Evolutionary conservation across 1,284 basidiomycete species (phyloP), one percentile per base, ranked within the genome.

Genomic region (Schizopora paradoxa): DNA sequence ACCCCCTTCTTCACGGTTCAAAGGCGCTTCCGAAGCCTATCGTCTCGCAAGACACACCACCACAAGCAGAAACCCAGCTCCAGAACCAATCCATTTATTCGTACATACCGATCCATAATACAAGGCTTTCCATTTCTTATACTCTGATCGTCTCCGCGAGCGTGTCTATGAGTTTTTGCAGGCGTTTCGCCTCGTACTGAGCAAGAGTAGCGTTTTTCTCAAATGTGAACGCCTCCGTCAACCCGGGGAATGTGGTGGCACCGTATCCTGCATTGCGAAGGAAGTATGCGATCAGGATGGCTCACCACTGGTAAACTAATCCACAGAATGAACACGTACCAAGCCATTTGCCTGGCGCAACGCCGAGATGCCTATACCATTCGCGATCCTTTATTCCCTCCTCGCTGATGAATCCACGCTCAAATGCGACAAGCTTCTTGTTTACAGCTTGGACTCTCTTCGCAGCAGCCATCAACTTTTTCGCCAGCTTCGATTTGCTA

Each of bases 301-400:
- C n/a, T n/a, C n/a, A n/a, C n/a, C 29, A 23, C n/a, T n/a, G 10
- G 18, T 25, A 18, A 31, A 25, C 2, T n/a, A 36, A 31, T 37
- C 4, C 14, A 31, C 3, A 38, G n/a, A 14, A 14, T 19, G 19
- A 32, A 39, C 19, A 32, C 49, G 18, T 36, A 51, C 49, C 49
- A 23, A 91, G 75, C 81, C 86, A 93, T 58, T 86, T 84, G 21
- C 92, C 93, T 5, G 94, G 93, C 4, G 91, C 89, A 28, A 93
- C 89, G 32, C 78, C 90, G 41, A 95, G 72, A 65, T 94, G 88
- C 59, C 73, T 73, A 61, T 80, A 94, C 91, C 91, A 94, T 60
- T 89, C 82, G 23, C 89, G 74, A 48, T 84, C 83, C 59, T 80
- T 82, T 41, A 90, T 71, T 0, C 94, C 94, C 16, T 74, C 76